Evolutionary conservation across 306 rosid genomes (phyloP).

Genomic region (Styphnolobium japonicum): DNA sequence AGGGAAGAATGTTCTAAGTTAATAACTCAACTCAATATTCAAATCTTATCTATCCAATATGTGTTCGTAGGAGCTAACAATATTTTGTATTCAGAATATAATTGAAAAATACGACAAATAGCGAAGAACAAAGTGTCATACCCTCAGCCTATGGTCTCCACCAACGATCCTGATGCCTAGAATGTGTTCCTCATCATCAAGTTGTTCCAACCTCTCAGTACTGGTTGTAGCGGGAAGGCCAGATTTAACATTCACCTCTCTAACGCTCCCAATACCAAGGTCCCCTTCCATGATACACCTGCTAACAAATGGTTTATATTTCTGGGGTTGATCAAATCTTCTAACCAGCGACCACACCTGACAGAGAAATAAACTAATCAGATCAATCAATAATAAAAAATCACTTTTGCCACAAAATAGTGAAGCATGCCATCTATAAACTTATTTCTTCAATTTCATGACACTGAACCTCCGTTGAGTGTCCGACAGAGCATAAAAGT

Average conservation of each 20-base stretch:
- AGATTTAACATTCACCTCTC: constrained; percentile 94
- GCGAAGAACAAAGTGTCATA: constrained; percentile 28
- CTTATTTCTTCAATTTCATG: background rate
- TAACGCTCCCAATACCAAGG: constrained; percentile 85
- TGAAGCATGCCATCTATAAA: constrained; percentile 1
- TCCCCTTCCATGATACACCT: constrained; percentile 76
- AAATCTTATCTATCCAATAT: background rate
- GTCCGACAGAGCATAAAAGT: background rate
- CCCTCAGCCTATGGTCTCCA: constrained; percentile 89
- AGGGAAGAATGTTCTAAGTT: background rate
- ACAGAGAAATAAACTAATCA: constrained; percentile 18
- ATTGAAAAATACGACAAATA: background rate
- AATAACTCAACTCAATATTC: background rate
- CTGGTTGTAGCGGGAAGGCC: constrained; percentile 97
- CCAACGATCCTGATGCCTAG: constrained; percentile 80
- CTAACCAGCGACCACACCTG: constrained; percentile 99
- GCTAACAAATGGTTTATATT: constrained; percentile 87
- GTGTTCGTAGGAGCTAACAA: background rate
- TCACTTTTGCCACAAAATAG: background rate
- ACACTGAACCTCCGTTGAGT: background rate
- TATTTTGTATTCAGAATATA: background rate
- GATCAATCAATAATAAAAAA: constrained; percentile 8
- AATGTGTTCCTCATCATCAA: constrained; percentile 86
- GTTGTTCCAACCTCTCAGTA: constrained; percentile 86
- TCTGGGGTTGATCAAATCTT: constrained; percentile 93